Evolutionary conservation across 208 protist species (phyloP).

Genomic region (Trichomonas gallinae): DNA sequence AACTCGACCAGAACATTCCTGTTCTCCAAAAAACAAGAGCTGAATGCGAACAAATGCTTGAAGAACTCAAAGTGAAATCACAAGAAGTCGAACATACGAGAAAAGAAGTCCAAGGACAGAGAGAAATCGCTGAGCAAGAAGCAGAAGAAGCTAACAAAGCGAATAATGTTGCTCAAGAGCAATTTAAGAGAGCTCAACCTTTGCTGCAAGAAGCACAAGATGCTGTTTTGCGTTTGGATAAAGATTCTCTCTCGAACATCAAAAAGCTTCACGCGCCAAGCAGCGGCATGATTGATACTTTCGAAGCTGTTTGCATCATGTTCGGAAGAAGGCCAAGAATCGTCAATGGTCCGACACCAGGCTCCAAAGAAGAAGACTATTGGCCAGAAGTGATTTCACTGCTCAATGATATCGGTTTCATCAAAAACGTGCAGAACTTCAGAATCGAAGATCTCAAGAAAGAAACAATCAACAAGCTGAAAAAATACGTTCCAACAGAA

Average conservation of each 20-base stretch:
- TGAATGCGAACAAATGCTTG: background rate
- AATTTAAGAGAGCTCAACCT: background rate
- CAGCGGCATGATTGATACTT: background rate
- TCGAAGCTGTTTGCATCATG: constrained; percentile 23
- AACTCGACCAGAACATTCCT: background rate
- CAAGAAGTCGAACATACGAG: background rate
- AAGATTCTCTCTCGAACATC: background rate
- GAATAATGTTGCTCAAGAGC: background rate
- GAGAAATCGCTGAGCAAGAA: background rate
- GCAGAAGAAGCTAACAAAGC: background rate
- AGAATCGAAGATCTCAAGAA: constrained; percentile 84
- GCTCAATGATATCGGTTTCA: constrained; percentile 78
- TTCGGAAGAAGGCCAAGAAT: background rate
- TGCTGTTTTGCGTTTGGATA: background rate
- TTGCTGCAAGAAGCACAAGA: background rate
- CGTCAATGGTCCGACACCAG: background rate
- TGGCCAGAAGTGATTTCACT: background rate
- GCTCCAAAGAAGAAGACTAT: constrained; percentile 17
- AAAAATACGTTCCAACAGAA: constrained; percentile 71
- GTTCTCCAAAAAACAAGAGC: background rate
- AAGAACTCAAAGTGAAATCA: constrained; percentile 1
- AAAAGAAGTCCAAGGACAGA: background rate
- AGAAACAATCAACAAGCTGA: constrained; percentile 71
- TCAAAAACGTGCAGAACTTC: constrained; percentile 77
- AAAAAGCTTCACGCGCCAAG: background rate